Evolutionary conservation across 2,329 filamentous ascomycete genomes (phyloP).

Genomic region (Colletotrichum salicis): DNA sequence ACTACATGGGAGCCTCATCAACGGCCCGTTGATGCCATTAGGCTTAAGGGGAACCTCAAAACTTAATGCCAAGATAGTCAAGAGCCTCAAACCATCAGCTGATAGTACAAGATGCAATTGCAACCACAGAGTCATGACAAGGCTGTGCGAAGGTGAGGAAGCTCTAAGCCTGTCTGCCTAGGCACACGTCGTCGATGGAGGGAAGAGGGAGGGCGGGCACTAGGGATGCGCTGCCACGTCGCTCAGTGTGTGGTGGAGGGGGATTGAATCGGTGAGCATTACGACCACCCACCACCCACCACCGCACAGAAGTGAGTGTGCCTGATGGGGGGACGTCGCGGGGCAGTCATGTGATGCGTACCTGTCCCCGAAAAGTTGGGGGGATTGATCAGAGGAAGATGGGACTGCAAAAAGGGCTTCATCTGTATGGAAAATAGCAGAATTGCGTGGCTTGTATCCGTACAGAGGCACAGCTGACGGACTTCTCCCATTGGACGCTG

Average conservation of each 20-base stretch:
- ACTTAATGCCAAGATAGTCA: not conserved
- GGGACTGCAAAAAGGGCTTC: constrained; percentile 4
- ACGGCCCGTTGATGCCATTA: no score
- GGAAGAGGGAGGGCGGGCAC: constrained; percentile 6
- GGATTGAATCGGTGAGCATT: not conserved
- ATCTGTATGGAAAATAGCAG: not conserved
- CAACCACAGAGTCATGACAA: not conserved
- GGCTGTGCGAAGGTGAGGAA: not conserved
- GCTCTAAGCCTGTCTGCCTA: not conserved
- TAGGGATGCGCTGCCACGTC: constrained; percentile 34
- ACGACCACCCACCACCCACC: not conserved
- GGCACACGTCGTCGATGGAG: not conserved
- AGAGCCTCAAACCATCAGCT: not conserved
- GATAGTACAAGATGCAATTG: not conserved
- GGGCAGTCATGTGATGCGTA: constrained; percentile 34
- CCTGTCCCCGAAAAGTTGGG: not conserved
- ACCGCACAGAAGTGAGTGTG: not conserved
- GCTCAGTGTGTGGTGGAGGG: constrained; percentile 22
- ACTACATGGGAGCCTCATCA: not conserved
- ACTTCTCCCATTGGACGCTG: constrained; percentile 1
- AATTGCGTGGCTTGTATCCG: not conserved
- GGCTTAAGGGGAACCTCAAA: not conserved
- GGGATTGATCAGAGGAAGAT: constrained; percentile 5
- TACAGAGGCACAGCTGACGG: not conserved
- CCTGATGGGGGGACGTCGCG: constrained; percentile 27